A percentile compares a stretch with the other conserved stretches of the same genome.
Evolutionary conservation across 306 rosid species (phyloP).

Genomic region (Lathyrus aphaca): DNA sequence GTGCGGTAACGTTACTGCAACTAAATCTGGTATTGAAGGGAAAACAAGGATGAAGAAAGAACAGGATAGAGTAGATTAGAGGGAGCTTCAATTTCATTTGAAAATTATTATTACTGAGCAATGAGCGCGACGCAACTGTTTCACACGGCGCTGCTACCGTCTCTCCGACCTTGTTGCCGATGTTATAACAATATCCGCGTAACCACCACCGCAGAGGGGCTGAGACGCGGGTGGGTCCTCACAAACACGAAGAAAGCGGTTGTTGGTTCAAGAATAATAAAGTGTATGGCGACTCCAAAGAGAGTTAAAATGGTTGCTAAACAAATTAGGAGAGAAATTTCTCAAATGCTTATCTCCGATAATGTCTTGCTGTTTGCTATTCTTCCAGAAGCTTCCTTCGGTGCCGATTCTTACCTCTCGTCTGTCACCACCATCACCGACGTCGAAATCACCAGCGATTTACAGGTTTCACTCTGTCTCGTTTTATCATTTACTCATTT

Average conservation of each 20-base stretch:
- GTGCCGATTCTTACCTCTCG: conserved; percentile 85
- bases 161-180: conserved; percentile 12
- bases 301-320: conserved; percentile 95
- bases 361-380: conserved; percentile 72
- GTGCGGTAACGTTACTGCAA: neutral
- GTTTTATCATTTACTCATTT: neutral
- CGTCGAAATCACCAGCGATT: conserved; percentile 80
- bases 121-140: conserved; percentile 50
- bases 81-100: neutral
- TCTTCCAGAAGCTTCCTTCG: conserved; percentile 89
- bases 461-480: conserved; percentile 60
- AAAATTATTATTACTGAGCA: neutral
- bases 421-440: conserved; percentile 89
- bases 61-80: neutral
- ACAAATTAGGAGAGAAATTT: conserved; percentile 87
- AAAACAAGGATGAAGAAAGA: conserved; percentile 11
- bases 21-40: neutral
- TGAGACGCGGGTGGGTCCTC: conserved; percentile 39
- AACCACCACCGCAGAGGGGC: conserved; percentile 3
- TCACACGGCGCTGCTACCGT: conserved; percentile 41
- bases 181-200: neutral
- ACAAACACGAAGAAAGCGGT: conserved; percentile 3
- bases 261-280: conserved; percentile 36
- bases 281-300: conserved; percentile 87
- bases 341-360: conserved; percentile 89